Evolutionary conservation across 78 protist genomes (phyloP), one percentile per base, ranked within the genome.

Genomic region (Dictyostelium purpureum): DNA sequence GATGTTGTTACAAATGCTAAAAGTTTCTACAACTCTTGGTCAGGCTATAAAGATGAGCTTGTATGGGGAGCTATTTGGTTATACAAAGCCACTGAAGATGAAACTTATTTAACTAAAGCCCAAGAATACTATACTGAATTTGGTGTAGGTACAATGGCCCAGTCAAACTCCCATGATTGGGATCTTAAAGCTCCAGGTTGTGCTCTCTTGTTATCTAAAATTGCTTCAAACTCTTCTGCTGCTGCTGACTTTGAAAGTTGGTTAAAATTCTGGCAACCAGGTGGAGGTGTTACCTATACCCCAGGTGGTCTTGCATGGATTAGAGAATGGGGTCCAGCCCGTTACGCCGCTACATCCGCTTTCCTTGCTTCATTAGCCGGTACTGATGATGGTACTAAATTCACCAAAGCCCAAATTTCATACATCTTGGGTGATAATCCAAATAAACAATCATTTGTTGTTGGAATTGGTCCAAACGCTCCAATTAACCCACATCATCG

Each of bases 231-330:
- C 35, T 26, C 51, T 1, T 45, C 45, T n/a, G 28, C 70, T 0
- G 10, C 5, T 18, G 59, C 38, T 12, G 91, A 85, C n/a, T 56
- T 85, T 43, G 82, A 85, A 21, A 37, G 47, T 10, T 85, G 43
- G 75, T 59, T 85, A 73, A 73, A 52, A 33, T 85, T 49, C 40
- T 85, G 91, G 91, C 9, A 28, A 21, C 91, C 91, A 85, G 91
- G 91, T 24, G 91, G 91, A 14, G 79, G 85, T 43, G 42, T 79
- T 12, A 40, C 73, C 2, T 79, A 75, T 43, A 88, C 94, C 10
- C 85, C 94, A n/a, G 94, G 94, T 75, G 94, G 94, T 47, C 33
- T 88, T 9, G 82, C 88, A 6, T 88, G 87, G 94, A 52, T 85
- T 45, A 45, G 89, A 28, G 63, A 76, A 59, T 88, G 94, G 94